Base-by-base conservation (phyloP, 2,329 filamentous ascomycete species). In the Penicillium sp. region DNA sequence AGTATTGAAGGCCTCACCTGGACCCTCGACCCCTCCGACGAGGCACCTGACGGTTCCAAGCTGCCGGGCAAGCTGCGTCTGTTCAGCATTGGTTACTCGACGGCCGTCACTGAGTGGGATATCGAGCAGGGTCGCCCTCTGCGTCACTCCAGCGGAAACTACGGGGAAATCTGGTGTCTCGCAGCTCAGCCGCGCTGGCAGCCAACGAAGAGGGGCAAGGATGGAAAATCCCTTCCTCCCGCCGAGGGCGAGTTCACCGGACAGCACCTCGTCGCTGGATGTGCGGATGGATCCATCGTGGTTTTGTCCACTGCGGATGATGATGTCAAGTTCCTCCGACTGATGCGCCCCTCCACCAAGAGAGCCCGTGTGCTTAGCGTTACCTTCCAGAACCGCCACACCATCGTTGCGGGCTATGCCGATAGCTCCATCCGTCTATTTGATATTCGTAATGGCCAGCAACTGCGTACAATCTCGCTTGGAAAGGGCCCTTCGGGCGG, bases 91-190 rank as follows among this genome's bases (percentile, higher is more conserved):
- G 92, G 92, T 49, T 95, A 93, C 68, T 95, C 91, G 18, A 89
- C 87, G 45, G 87, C 86, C 23, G 84, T 98, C 41, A 96, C 91
- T 0, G 93, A 98, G 71, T 98, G 93, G 93, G 87, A 97, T 73
- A 76, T 98, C 23, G 82, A 83, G 58, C 87, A 84, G 55, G 89
- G 88, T 12, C 78, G 82, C 48, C 88, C 90, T 9, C 81, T 86
- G 72, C 82, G 87, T 51, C 87, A 95, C 69, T 89, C 89, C 15
- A 90, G 88, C 62, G 93, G 92, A 40, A 95, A 95, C 70, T 89
- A 95, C 70, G 91, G 90, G 57, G 91, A 96, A 65, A 92, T 97
- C 54, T 98, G 93, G 93, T 97, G 92, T 72, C 81, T 98, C 62
- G 89, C 88, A 50, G 88, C 86, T 12, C 92, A 96, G 72, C 93